A percentile compares a stretch with the other conserved stretches of the same genome.
phyloP scores from a whole-genome alignment of 2,329 filamentous ascomycete species.

The Xylaria arbuscula region DNA sequence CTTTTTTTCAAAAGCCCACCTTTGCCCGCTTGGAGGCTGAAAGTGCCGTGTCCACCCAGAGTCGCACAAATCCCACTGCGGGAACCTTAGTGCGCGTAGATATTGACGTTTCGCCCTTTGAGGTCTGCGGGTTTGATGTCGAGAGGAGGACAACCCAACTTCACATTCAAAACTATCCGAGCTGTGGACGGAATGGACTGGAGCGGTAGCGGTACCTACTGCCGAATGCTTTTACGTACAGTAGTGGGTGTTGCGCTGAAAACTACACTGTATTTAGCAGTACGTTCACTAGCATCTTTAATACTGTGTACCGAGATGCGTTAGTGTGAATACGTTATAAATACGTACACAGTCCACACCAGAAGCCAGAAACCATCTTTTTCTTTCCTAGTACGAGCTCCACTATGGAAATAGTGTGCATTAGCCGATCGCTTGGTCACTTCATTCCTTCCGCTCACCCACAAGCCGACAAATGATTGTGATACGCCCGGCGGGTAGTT shows the following conservation, averaged over 20 bases:
- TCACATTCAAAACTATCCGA: not conserved
- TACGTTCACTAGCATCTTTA: not conserved
- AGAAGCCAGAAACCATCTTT: constrained; percentile 3
- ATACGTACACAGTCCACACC: not conserved
- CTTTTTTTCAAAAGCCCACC: constrained; percentile 31
- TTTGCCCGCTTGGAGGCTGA: constrained; percentile 43
- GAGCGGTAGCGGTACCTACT: constrained; percentile 8
- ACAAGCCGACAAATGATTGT: constrained; percentile 22
- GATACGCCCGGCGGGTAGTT: not conserved
- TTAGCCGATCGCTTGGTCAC: constrained; percentile 27
- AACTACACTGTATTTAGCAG: not conserved
- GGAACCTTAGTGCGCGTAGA: constrained; percentile 32
- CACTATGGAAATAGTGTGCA: constrained; percentile 12
- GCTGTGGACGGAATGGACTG: not conserved
- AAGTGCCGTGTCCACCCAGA: constrained; percentile 45
- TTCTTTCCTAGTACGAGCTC: constrained; percentile 16
- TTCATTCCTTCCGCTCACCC: constrained; percentile 29
- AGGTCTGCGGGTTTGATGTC: constrained; percentile 7
- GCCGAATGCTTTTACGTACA: not conserved
- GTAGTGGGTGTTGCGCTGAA: not conserved
- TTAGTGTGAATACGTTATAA: not conserved
- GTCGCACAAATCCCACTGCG: constrained; percentile 47
- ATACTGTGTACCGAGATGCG: constrained; percentile 17
- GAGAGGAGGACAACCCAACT: not conserved
- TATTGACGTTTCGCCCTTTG: constrained; percentile 13